A percentile compares a stretch with the other conserved stretches of the same genome.
phyloP scores from a whole-genome alignment of 257 asterid species.

The Nicotiana otophora region DNA sequence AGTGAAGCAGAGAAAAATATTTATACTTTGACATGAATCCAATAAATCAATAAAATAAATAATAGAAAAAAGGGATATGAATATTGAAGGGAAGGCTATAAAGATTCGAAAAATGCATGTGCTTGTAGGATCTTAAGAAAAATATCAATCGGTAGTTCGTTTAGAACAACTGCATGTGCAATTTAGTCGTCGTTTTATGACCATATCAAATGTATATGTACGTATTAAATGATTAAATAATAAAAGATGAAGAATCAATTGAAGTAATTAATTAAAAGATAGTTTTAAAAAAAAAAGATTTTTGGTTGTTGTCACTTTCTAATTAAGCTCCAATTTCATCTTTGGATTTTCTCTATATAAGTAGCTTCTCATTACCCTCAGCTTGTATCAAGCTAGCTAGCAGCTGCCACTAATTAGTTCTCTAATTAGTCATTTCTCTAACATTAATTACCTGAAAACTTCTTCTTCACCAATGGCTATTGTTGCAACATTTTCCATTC shows the following conservation, averaged over 20 bases:
- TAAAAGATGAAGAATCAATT: background rate
- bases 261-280: background rate
- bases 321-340: background rate
- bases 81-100: background rate
- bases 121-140: slow-evolving; percentile 43
- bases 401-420: background rate
- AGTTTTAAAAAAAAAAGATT: too few species aligned
- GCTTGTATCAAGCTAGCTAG: background rate
- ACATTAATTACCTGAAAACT: background rate
- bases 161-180: slow-evolving; percentile 70
- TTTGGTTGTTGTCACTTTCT: background rate
- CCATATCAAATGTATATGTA: background rate
- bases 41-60: too few species aligned
- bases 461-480: slow-evolving; percentile 20
- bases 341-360: slow-evolving; percentile 32
- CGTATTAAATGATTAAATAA: background rate
- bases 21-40: background rate
- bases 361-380: slow-evolving; percentile 19
- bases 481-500: slow-evolving; percentile 13
- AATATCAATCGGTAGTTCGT: slow-evolving; percentile 61
- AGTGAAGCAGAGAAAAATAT: background rate
- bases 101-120: slow-evolving; percentile 45
- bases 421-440: background rate
- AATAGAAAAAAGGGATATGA: background rate
- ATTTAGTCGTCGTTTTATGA: slow-evolving; percentile 27